Percentiles rank a stretch among this genome's conserved stretches.
phyloP scores from a whole-genome alignment of 179 eudicot genomes.

The Pouteria campechiana region DNA sequence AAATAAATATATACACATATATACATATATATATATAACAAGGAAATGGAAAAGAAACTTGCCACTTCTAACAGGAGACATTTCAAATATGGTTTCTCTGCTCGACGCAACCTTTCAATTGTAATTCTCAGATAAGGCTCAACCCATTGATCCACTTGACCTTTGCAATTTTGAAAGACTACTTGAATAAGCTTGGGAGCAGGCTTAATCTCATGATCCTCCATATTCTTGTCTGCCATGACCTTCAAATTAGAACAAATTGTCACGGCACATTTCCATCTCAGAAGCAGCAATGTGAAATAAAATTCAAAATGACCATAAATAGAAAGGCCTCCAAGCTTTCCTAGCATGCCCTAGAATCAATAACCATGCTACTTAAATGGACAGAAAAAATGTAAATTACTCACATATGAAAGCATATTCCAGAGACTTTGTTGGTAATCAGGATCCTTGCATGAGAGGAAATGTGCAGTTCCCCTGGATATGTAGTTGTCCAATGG shows the following conservation, averaged over 20 bases:
- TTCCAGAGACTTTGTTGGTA: slow-evolving; percentile 98
- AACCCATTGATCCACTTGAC: slow-evolving; percentile 97
- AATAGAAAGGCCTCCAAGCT: too few species aligned
- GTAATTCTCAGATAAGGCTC: slow-evolving; percentile 79
- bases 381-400: slow-evolving; percentile 3
- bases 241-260: too few species aligned
- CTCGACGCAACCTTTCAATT: slow-evolving; percentile 65
- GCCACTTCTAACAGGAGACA: slow-evolving; percentile 94
- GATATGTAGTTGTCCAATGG: slow-evolving; percentile 94
- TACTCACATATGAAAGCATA: slow-evolving; percentile 76
- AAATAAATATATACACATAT: too few species aligned
- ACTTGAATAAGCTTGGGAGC: slow-evolving; percentile 99
- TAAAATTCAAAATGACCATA: not conserved
- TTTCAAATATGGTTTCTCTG: slow-evolving; percentile 70
- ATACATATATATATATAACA: too few species aligned
- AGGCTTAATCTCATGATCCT: slow-evolving; percentile 94
- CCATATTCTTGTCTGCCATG: slow-evolving; percentile 82
- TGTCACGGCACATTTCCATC: not conserved
- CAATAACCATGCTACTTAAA: not conserved
- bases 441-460: slow-evolving; percentile 89
- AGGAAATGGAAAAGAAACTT: slow-evolving; percentile 18
- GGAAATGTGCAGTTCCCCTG: slow-evolving; percentile 79
- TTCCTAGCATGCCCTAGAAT: too few species aligned
- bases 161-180: slow-evolving; percentile 81
- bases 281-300: not conserved